These are phyloP conservation scores for Lecanicillium sp. DNA, from an alignment of 2,329 filamentous ascomycete species.

Conservation along the genomic window DNA sequence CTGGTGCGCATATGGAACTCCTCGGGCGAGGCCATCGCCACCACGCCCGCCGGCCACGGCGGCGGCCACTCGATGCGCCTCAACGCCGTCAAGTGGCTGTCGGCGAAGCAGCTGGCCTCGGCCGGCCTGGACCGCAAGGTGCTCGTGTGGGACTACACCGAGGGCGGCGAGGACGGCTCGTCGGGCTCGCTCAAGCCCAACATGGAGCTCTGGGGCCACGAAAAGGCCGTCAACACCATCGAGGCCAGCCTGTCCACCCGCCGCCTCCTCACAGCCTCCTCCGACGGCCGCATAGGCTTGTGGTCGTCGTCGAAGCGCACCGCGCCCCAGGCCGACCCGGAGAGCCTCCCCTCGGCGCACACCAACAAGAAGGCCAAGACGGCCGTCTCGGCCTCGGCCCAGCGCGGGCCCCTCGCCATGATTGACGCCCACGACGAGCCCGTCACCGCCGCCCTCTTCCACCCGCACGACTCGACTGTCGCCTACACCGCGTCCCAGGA, in stretches of 20 bases:
- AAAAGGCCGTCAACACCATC: conserved; percentile 63
- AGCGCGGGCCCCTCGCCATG: conserved; percentile 72
- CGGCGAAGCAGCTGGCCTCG: conserved; percentile 70
- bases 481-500: conserved; percentile 90
- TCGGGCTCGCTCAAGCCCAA: conserved; percentile 59
- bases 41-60: conserved; percentile 56
- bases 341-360: conserved; percentile 59
- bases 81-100: conserved; percentile 79
- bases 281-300: conserved; percentile 76
- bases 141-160: conserved; percentile 81
- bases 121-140: conserved; percentile 79
- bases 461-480: conserved; percentile 75
- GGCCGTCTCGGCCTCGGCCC: conserved; percentile 39
- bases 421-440: conserved; percentile 64
- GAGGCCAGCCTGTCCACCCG: conserved; percentile 66
- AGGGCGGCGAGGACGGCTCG: conserved; percentile 53
- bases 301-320: conserved; percentile 78
- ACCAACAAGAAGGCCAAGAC: conserved; percentile 71
- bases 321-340: conserved; percentile 64
- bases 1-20: conserved; percentile 83
- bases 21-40: conserved; percentile 76
- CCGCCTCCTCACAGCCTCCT: conserved; percentile 76
- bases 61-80: conserved; percentile 71
- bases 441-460: conserved; percentile 77
- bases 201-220: conserved; percentile 80